Base-by-base conservation (phyloP, 2,329 filamentous ascomycete species). In the Hypoxylon sp. region DNA sequence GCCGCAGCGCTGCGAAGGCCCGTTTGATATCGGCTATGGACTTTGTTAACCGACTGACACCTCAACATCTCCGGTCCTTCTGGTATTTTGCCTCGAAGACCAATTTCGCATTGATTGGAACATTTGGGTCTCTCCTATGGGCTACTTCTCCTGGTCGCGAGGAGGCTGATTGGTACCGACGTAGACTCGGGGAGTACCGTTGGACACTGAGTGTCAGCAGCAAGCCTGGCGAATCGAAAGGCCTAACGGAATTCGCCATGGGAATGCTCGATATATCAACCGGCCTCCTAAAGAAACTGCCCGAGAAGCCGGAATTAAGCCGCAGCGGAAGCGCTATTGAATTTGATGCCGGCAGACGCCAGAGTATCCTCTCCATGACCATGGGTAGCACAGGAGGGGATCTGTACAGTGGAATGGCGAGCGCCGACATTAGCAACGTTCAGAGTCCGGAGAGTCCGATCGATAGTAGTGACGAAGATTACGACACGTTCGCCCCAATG, bases 21-120 rank as follows among this genome's bases (percentile, higher is more conserved):
- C 91, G 95, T 5, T 87, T 98, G 35, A 97, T 98, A 77, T 97
- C 93, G 22, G 94, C 95, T 71, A 97, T 98, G 92, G 95, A 98
- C 79, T 97, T 98, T 80, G 94, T 97, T 75, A 98, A 98, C 81
- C 91, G 95, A 0, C 88, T 98, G 33, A 94, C 92, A 49, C 93
- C 94, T 0, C 89, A 91, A 37, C 95, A 98, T 75, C 86, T 98
- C 31, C 90, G 91, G n/a, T 89, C 93, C 0, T 98, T 98, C 81
- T 98, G 95, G 95, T 95, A 92, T 78, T 95, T 95, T 77, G 90
- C 92, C 1, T 93, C 91, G 44, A 93, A 94, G 76, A 92, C 92
- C 40, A 97, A 97, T 81, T 98, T 98, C 81, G 95, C 95, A 0
- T 86, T 98, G 10, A 97, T 98, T 75, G 95, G 94, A 61, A 97